These are phyloP conservation scores for Penicillium lagena DNA, from an alignment of 495 filamentous ascomycete genomes.

Conservation along the genomic window DNA sequence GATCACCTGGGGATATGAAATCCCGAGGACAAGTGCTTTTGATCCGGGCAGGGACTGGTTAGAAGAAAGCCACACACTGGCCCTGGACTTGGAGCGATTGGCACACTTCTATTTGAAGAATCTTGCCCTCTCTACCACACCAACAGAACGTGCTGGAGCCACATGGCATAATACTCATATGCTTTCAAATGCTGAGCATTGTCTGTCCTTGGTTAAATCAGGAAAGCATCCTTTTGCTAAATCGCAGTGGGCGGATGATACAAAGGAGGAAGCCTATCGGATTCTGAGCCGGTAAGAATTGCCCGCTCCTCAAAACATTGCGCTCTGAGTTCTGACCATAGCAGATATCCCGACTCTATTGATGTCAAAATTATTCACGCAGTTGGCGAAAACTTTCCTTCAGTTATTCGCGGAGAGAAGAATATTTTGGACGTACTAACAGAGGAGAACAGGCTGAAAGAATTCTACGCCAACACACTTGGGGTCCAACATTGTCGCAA, in stretches of 20 bases:
- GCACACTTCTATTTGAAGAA: conserved; percentile 16
- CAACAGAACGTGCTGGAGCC: not conserved
- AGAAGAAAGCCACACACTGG: not conserved
- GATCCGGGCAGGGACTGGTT: not conserved
- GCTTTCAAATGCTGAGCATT: conserved; percentile 10
- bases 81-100: conserved; percentile 12
- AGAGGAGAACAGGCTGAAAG: conserved; percentile 27
- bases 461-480: conserved; percentile 27
- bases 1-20: conserved; percentile 7
- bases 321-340: not conserved
- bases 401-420: conserved; percentile 30
- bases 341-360: conserved; percentile 8
- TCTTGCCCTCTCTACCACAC: not conserved
- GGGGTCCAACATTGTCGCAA: conserved; percentile 10
- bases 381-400: conserved; percentile 30
- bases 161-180: conserved; percentile 5
- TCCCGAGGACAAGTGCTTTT: no score
- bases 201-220: conserved; percentile 4
- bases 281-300: conserved; percentile 18
- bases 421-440: conserved; percentile 37
- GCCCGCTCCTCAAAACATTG: not conserved
- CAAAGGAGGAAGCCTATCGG: conserved; percentile 20
- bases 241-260: conserved; percentile 29
- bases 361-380: conserved; percentile 17
- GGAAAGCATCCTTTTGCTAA: conserved; percentile 9